Evolutionary conservation across 768 basidiomycete species (phyloP).

Genomic region (Rhodotorula diobovata): DNA sequence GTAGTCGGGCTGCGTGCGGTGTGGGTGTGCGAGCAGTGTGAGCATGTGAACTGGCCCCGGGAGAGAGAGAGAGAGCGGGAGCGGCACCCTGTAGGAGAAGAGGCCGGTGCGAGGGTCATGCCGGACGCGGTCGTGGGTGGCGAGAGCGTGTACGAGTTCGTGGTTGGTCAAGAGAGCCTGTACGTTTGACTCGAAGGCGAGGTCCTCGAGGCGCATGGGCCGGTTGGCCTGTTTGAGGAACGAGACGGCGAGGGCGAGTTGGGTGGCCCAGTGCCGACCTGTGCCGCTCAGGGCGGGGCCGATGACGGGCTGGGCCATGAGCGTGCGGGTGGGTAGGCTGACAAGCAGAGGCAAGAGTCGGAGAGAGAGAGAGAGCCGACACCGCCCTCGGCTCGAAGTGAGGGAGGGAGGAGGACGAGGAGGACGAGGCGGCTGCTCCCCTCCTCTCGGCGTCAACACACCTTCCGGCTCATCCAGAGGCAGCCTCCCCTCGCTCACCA

Average conservation of each 20-base stretch:
- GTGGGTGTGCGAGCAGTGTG: background rate
- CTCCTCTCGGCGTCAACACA: background rate
- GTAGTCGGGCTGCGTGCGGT: slow-evolving; percentile 65
- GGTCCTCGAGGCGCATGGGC: slow-evolving; percentile 81
- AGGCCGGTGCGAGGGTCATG: slow-evolving; percentile 79
- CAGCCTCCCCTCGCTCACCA: background rate
- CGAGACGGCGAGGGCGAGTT: slow-evolving; percentile 76
- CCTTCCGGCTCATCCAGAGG: background rate
- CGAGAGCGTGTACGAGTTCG: slow-evolving; percentile 73
- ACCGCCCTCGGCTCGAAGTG: no score
- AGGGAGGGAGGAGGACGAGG: background rate
- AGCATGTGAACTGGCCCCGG: background rate
- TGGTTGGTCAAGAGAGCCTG: slow-evolving; percentile 65
- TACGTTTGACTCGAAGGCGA: slow-evolving; percentile 73
- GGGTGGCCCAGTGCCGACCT: slow-evolving; percentile 76
- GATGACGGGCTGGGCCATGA: background rate
- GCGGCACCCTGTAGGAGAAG: slow-evolving; percentile 76
- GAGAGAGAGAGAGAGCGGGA: slow-evolving; percentile 4
- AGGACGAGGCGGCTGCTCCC: background rate
- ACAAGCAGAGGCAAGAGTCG: no score
- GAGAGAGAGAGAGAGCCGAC: background rate
- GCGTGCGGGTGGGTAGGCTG: background rate
- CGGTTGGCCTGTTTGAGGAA: slow-evolving; percentile 63
- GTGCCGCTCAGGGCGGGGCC: slow-evolving; percentile 55
- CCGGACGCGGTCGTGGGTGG: slow-evolving; percentile 68